Evolutionary conservation across 495 filamentous ascomycete genomes (phyloP), one percentile per base, ranked within the genome.

Genomic region (Aspergillus biplanus): DNA sequence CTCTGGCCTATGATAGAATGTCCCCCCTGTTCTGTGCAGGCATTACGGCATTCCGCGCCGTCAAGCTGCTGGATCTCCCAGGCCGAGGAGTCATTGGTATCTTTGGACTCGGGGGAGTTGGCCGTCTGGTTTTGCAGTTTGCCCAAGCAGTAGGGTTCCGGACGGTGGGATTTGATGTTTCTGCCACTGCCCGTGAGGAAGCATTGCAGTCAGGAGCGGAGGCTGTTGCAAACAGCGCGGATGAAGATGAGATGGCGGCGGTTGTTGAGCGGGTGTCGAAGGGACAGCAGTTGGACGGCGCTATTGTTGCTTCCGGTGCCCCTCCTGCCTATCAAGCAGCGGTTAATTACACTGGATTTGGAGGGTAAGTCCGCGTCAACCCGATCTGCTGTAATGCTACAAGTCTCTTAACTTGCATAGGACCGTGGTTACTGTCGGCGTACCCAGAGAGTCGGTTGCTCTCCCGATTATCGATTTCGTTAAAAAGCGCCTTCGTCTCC

Each of bases 11-110:
- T 15, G 44, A 15, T 48, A 48, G 44, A 15, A 48, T 48, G 44
- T 48, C 44, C 44, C 7, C 44, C 16, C 44, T 48, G 12, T 48
- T 48, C 44, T 48, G 44, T 48, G 44, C 44, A 15, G 44, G 44
- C 44, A 48, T 48, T 15, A 48, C 44, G 44, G 44, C 44, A 48
- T 48, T 48, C 16, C 44, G 44, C 44, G 15, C 44, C 16, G 15
- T 18, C 5, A 48, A 48, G 44, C 7, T 5, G 16, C 44, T 48
- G 12, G 44, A 48, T 48, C 15, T 48, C 5, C 44, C 44, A 5
- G 44, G 12, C 16, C 44, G 44, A 5, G 44, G 44, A 13, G 16
- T 48, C 44, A 5, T 48, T 13, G 44, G 44, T 5, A 48, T 48
- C 16, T 48, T 48, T n/a, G 44, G 44, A 6, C 44, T 48, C 15